Base-by-base conservation (phyloP, 1,284 basidiomycete genomes). In the Ceratobasidium sp. region DNA sequence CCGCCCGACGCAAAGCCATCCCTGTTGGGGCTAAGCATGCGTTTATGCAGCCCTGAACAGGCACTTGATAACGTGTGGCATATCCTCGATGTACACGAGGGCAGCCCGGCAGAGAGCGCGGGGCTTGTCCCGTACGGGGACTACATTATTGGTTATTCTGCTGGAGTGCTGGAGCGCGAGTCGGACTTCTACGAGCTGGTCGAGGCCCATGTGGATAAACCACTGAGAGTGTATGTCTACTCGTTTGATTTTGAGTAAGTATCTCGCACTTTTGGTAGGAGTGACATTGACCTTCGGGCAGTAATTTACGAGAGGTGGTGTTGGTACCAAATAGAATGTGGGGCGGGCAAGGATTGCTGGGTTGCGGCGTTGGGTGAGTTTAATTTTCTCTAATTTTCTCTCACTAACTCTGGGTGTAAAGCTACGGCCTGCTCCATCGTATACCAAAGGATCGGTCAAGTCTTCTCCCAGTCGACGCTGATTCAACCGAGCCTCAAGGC, bases 131-230 rank as follows among this genome's bases (percentile, higher is more conserved):
- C 92, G 2, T 93, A 89, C 77, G 93, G 93, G 4, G 92, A 95
- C 80, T 95, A 91, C 84, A 89, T 95, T 70, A 86, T 90, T 75
- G 96, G 96, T 32, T 99, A 96, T 92, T 94, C 94, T 12, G 96
- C 96, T 13, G 96, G 96, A 4, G 90, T 93, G 0, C 80, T 98
- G 55, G 86, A 89, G 72, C 88, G 92, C n/a, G 96, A 99, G 79
- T 91, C 91, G 72, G 96, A 98, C 77, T 98, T 99, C 76, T 98
- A 98, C 79, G 93, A 97, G 72, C 83, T 99, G 1, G 93, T 99
- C 32, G 97, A 98, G 82, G 87, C 90, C 91, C 94, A 98, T 79
- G 86, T 93, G 62, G 96, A 98, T 75, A 95, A 94, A 78, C 93
- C 96, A 5, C 79, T 98, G 42, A 84, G 94, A 45, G 89, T 98